Conservation (phyloP, 192 early-diverging fungal species). For the Radiomyces spectabilis region DNA sequence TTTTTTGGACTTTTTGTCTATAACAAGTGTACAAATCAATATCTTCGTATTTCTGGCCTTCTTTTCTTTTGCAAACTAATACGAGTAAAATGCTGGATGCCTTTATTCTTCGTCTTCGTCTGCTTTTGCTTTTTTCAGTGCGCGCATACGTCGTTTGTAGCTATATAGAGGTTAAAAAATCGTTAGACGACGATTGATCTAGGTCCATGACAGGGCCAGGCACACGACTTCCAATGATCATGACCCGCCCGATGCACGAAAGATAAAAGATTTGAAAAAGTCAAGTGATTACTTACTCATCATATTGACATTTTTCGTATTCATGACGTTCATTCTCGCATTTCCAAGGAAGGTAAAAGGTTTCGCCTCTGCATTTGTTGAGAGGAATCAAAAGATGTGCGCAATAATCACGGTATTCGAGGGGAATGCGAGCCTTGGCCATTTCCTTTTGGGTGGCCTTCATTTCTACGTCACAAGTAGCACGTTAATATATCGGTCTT, state of each 20-base stretch:
- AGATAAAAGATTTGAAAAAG: neutral
- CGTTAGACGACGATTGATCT: too few species aligned
- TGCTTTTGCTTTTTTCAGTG: conserved; percentile 20
- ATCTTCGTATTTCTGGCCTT: neutral
- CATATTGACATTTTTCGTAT: conserved; percentile 95
- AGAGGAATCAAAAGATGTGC: conserved; percentile 83
- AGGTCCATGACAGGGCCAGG: too few species aligned
- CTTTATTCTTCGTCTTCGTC: conserved; percentile 11
- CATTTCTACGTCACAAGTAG: too few species aligned
- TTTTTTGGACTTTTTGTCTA: neutral
- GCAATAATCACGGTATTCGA: conserved; percentile 91
- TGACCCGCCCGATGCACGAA: neutral
- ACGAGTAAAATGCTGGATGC: too few species aligned
- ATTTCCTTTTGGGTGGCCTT: conserved; percentile 84
- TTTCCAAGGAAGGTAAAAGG: conserved; percentile 88
- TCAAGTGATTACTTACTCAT: conserved; percentile 54
- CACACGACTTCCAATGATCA: too few species aligned
- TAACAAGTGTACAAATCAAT: neutral
- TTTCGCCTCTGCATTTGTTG: conserved; percentile 85
- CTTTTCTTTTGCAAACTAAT: too few species aligned
- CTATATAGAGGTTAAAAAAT: conserved; percentile 3
- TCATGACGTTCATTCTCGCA: conserved; percentile 82
- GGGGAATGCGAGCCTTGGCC: conserved; percentile 71
- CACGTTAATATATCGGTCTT: too few species aligned
- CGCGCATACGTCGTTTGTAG: conserved; percentile 29